These are phyloP conservation scores for Amanita muscaria DNA, from an alignment of 768 basidiomycete genomes.

Conservation along the genomic window DNA sequence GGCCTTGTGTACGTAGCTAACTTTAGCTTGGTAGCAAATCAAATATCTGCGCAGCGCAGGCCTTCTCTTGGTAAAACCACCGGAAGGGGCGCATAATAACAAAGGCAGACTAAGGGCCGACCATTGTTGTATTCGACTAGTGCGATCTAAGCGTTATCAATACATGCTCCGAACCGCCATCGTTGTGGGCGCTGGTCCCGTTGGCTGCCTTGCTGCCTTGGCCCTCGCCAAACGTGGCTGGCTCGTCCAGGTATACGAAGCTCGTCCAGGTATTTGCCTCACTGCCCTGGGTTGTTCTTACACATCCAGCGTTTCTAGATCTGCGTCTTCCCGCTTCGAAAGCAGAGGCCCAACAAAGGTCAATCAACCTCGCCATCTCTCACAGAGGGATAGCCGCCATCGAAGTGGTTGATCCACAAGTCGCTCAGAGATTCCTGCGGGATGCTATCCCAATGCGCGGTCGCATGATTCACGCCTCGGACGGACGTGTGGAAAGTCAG, in stretches of 20 bases:
- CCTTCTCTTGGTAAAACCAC: too few relatives aligned
- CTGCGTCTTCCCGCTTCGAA: constrained; percentile 65
- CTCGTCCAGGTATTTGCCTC: constrained; percentile 51
- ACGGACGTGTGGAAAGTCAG: constrained; percentile 74
- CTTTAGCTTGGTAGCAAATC: too few relatives aligned
- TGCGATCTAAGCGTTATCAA: too few relatives aligned
- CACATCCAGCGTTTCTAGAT: constrained; percentile 35
- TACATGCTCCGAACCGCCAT: constrained; percentile 38
- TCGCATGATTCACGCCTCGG: constrained; percentile 82
- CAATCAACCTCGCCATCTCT: constrained; percentile 95
- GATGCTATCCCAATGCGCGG: constrained; percentile 90
- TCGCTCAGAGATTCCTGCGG: constrained; percentile 63
- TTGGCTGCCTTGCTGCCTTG: constrained; percentile 86
- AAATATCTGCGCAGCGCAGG: too few relatives aligned
- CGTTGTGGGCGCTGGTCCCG: constrained; percentile 85
- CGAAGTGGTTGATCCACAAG: constrained; percentile 63
- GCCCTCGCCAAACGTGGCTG: constrained; percentile 84
- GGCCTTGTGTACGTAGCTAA: too few relatives aligned
- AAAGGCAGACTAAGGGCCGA: too few relatives aligned
- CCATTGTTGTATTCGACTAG: too few relatives aligned
- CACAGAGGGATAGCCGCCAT: constrained; percentile 88
- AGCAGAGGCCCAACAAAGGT: constrained; percentile 62
- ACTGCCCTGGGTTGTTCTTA: background rate
- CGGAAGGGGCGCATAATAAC: too few relatives aligned
- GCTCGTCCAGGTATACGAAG: constrained; percentile 73